Conservation (phyloP, 2,329 filamentous ascomycete genomes). For the Fusarium sp. region DNA sequence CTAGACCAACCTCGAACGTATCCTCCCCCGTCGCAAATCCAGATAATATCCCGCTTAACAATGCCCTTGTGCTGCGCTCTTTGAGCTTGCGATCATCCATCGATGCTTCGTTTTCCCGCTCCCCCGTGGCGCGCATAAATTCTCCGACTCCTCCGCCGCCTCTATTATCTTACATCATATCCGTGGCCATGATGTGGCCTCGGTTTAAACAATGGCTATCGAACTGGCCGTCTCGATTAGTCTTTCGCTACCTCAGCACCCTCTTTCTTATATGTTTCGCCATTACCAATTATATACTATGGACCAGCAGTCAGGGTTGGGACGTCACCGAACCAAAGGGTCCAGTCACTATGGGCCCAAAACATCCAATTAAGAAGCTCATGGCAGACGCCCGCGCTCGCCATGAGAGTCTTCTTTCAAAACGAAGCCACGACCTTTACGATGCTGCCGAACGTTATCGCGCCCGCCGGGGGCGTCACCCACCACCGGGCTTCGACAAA, state of each 20-base stretch:
- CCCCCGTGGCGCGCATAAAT: conserved; percentile 40
- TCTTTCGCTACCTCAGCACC: conserved; percentile 45
- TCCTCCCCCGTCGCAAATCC: conserved; percentile 13
- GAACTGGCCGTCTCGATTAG: conserved; percentile 45
- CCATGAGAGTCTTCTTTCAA: conserved; percentile 56
- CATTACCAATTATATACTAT: conserved; percentile 48
- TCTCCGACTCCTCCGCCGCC: conserved; percentile 24
- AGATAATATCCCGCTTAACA: conserved; percentile 27
- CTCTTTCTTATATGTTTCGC: conserved; percentile 42
- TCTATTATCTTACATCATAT: conserved; percentile 21
- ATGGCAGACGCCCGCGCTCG: conserved; percentile 58
- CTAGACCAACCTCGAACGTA: conserved; percentile 18
- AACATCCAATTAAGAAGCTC: conserved; percentile 63
- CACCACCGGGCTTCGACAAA: conserved; percentile 71
- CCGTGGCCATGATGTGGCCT: conserved; percentile 40
- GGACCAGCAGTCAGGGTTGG: conserved; percentile 45
- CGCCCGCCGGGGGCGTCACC: conserved; percentile 66
- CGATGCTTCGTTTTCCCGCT: conserved; percentile 40
- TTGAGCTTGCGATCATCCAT: conserved; percentile 30
- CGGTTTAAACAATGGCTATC: conserved; percentile 43
- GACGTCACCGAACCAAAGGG: conserved; percentile 38
- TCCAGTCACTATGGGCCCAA: conserved; percentile 39
- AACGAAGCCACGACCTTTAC: conserved; percentile 60
- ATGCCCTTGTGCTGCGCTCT: conserved; percentile 33
- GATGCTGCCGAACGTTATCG: conserved; percentile 68